phyloP scores from a whole-genome alignment of 2,329 filamentous ascomycete species.

The Diplodia intermedia region DNA sequence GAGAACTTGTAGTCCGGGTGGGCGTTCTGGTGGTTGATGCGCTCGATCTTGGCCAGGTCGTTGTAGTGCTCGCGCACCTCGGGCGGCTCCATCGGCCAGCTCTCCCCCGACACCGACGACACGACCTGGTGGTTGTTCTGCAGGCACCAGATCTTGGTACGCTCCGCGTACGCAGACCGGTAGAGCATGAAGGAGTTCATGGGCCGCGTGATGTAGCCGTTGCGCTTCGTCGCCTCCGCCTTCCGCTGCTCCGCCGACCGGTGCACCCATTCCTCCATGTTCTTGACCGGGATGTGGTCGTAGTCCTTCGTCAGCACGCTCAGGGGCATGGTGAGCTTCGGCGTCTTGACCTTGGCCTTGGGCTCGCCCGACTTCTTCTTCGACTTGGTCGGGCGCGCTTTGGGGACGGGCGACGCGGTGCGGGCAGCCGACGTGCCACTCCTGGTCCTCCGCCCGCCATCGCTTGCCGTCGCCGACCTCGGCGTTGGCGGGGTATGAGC shows the following conservation, averaged over 20 bases:
- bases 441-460: conserved; percentile 50
- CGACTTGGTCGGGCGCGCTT: conserved; percentile 21
- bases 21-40: conserved; percentile 81
- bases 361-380: conserved; percentile 51
- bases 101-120: conserved; percentile 83
- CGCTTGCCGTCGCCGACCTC: conserved; percentile 51
- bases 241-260: conserved; percentile 70
- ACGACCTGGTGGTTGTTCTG: conserved; percentile 95
- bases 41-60: conserved; percentile 78
- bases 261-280: conserved; percentile 83
- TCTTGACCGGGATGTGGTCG: conserved; percentile 67
- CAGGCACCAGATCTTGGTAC: conserved; percentile 79
- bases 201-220: conserved; percentile 83
- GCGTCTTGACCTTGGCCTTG: conserved; percentile 54
- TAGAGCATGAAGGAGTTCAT: conserved; percentile 99
- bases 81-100: conserved; percentile 83
- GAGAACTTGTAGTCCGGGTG: conserved; percentile 95
- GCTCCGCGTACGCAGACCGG: conserved; percentile 86
- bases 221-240: conserved; percentile 72
- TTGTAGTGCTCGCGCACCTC: conserved; percentile 77
- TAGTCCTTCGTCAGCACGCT: conserved; percentile 73
- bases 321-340: conserved; percentile 69
- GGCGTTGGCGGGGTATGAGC: conserved; percentile 53
- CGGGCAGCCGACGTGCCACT: conserved; percentile 39
- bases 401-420: conserved; percentile 25